Conservation (phyloP, 306 rosid genomes). For the Canavalia gladiata region DNA sequence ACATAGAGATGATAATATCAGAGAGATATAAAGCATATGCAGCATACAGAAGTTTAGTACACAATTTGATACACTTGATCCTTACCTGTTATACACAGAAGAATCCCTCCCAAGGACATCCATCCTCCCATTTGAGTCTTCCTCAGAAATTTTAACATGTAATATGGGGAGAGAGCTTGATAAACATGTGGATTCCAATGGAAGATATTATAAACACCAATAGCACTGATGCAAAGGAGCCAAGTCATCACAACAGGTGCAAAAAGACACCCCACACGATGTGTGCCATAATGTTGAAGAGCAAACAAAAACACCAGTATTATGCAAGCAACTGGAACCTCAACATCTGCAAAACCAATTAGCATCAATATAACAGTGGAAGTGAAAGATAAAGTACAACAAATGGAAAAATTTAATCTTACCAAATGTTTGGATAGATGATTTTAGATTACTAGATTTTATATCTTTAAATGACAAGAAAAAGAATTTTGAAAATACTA, state of each 20-base stretch:
- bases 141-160: conserved; percentile 88
- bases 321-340: conserved; percentile 87
- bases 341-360: conserved; percentile 79
- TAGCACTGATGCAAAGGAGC: conserved; percentile 92
- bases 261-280: conserved; percentile 83
- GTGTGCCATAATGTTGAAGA: conserved; percentile 95
- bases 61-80: conserved; percentile 36
- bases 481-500: too few species aligned
- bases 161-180: conserved; percentile 90
- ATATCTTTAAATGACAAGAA: too few species aligned
- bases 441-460: too few species aligned
- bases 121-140: conserved; percentile 89
- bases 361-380: background rate
- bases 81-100: conserved; percentile 91
- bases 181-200: conserved; percentile 93
- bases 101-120: conserved; percentile 96
- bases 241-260: conserved; percentile 92
- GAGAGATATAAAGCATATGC: conserved; percentile 41
- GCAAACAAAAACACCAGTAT: conserved; percentile 84
- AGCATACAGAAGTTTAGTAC: conserved; percentile 10
- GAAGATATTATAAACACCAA: conserved; percentile 83
- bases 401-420: background rate
- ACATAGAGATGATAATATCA: conserved; percentile 39
- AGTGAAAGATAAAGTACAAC: conserved; percentile 1
- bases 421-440: too few species aligned